Percentiles rank a stretch among this genome's conserved stretches.
Evolutionary conservation across 2,329 filamentous ascomycete species (phyloP).

Genomic region (Colletotrichum spinosum): DNA sequence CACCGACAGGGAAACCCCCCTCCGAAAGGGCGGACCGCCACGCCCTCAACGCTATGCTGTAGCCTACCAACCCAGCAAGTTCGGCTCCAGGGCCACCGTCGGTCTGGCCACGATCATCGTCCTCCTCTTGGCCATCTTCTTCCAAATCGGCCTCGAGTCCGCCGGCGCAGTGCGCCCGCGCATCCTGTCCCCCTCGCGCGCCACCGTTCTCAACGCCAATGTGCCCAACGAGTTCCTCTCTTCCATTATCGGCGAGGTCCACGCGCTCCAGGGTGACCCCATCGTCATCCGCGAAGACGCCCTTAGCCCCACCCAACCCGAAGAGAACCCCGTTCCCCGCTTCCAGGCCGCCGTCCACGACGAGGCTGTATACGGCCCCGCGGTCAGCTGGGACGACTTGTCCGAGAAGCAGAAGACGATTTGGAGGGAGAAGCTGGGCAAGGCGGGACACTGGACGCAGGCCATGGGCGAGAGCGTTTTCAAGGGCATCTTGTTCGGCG

Average conservation of each 20-base stretch:
- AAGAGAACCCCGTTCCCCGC: slow-evolving; percentile 39
- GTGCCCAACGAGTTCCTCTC: slow-evolving; percentile 48
- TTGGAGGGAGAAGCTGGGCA: slow-evolving; percentile 77
- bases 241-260: slow-evolving; percentile 51
- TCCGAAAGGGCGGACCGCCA: slow-evolving; percentile 53
- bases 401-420: slow-evolving; percentile 68
- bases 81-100: slow-evolving; percentile 64
- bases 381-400: slow-evolving; percentile 79
- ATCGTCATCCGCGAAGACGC: slow-evolving; percentile 53
- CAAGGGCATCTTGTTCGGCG: slow-evolving; percentile 81
- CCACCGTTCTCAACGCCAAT: slow-evolving; percentile 15
- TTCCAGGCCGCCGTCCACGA: slow-evolving; percentile 60
- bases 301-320: slow-evolving; percentile 35
- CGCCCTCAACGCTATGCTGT: slow-evolving; percentile 77
- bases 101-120: slow-evolving; percentile 67
- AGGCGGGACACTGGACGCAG: slow-evolving; percentile 83
- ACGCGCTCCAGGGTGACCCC: slow-evolving; percentile 48
- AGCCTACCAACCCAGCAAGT: slow-evolving; percentile 65
- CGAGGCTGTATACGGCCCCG: slow-evolving; percentile 60
- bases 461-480: slow-evolving; percentile 82
- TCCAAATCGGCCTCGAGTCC: slow-evolving; percentile 74
- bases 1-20: slow-evolving; percentile 48
- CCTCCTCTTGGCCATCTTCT: slow-evolving; percentile 70
- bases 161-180: slow-evolving; percentile 65
- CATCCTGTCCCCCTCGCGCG: slow-evolving; percentile 13